These are phyloP conservation scores for Penicillium steckii DNA, from an alignment of 495 filamentous ascomycete species.

Conservation along the genomic window DNA sequence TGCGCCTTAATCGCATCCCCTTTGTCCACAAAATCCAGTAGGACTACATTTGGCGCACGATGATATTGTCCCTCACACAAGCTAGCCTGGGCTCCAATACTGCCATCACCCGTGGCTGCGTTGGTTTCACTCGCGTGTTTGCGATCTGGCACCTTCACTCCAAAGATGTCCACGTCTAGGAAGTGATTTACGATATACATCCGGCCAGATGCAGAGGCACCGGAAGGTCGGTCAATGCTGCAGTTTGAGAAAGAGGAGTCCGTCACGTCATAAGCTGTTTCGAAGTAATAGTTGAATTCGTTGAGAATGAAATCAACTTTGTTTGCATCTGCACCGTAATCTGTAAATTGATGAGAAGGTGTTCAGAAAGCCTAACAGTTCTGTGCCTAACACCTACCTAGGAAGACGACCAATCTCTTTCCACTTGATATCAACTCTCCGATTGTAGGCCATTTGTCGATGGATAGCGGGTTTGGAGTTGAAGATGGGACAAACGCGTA, in stretches of 20 bases:
- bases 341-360: slow-evolving; percentile 12
- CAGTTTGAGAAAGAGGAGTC: slow-evolving; percentile 51
- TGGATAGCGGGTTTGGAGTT: slow-evolving; percentile 22
- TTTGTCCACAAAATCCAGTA: slow-evolving; percentile 68
- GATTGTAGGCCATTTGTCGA: slow-evolving; percentile 62
- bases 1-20: slow-evolving; percentile 59
- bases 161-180: slow-evolving; percentile 40
- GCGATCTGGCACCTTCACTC: slow-evolving; percentile 57
- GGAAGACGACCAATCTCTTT: slow-evolving; percentile 61
- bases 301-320: slow-evolving; percentile 61
- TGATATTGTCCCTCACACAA: slow-evolving; percentile 55
- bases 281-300: slow-evolving; percentile 71
- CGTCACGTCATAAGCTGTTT: slow-evolving; percentile 64
- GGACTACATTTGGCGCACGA: slow-evolving; percentile 54
- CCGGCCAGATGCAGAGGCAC: slow-evolving; percentile 43
- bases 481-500: slow-evolving; percentile 57
- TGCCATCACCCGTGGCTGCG: slow-evolving; percentile 46
- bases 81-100: slow-evolving; percentile 57
- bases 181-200: slow-evolving; percentile 57
- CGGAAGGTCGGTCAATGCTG: slow-evolving; percentile 59
- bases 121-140: slow-evolving; percentile 56
- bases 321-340: slow-evolving; percentile 47
- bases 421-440: slow-evolving; percentile 57
- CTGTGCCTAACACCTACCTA: slow-evolving; percentile 37
- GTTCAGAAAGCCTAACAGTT: neutral